Evolutionary conservation across 1,139 yeast species (phyloP), one percentile per base, ranked within the genome.

Genomic region (Keqinozyma sinolaborantium): DNA sequence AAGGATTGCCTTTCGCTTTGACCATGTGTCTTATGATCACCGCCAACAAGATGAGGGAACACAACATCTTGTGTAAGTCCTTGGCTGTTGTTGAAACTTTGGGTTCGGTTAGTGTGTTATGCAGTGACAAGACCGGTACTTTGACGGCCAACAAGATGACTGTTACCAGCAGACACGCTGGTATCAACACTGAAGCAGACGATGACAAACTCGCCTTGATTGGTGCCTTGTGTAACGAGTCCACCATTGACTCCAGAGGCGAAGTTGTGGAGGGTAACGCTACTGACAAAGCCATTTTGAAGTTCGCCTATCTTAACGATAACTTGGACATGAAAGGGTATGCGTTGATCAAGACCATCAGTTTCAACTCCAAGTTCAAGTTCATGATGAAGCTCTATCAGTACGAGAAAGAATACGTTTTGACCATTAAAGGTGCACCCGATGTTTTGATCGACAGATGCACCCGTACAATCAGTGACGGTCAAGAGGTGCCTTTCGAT

Each of bases 381-480:
- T 71, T 53, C 46, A 72, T 73, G 78, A 56, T 66, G 26, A 57
- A 60, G 31, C 34, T 67, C 11, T 49, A 49, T 35, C 43, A 44
- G 30, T 40, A 51, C 2, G 24, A 30, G n/a, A 30, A 30, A 7
- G 46, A 48, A 16, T 51, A 41, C 34, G 44, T 53, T 3, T 41
- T 69, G 32, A 51, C 66, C 23, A 53, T 70, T 30, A 72, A 72
- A 45, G 77, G 77, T 29, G 78, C 78, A 1, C 77, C 78, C 2
- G 78, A 72, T 45, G 60, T 69, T 26, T 50, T 72, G 24, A 36
- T 70, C 29, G 46, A 54, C 7, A 56, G 53, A 28, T 65, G 74
- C 39, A 36, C 54, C 9, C 42, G 37, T 14, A 43, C 47, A 18
- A 36, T 53, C 36, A 40, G 48, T 20, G 42, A 45, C 20, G 40